Evolutionary conservation across 352 stramenopile species (phyloP).

Genomic region (Phytophthora idaei): DNA sequence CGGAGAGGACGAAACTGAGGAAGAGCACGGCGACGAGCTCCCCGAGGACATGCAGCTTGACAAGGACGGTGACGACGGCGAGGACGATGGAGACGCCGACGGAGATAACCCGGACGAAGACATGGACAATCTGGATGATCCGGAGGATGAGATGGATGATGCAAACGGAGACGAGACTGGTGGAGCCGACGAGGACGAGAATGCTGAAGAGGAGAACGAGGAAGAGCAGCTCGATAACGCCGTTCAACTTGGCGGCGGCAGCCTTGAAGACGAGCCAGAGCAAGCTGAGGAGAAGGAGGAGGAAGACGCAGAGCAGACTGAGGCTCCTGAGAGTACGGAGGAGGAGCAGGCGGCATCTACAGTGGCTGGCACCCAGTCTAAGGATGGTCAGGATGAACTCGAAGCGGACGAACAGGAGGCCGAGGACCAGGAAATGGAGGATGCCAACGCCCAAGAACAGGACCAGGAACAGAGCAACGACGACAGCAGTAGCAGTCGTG

Average conservation of each 20-base stretch:
- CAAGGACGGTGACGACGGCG: conserved; percentile 47
- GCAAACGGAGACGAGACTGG: conserved; percentile 40
- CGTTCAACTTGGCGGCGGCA: conserved; percentile 72
- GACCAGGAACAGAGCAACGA: conserved; percentile 55
- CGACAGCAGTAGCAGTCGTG: conserved; percentile 62
- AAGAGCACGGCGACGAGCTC: conserved; percentile 79
- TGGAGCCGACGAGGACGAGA: conserved; percentile 50
- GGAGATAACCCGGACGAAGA: conserved; percentile 53
- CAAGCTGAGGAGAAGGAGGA: conserved; percentile 64
- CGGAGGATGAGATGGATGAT: conserved; percentile 45
- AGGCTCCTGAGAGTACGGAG: conserved; percentile 42
- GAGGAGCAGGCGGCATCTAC: conserved; percentile 65
- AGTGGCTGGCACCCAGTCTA: conserved; percentile 78
- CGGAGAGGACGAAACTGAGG: conserved; percentile 56
- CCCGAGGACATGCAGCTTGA: conserved; percentile 89
- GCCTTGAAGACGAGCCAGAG: conserved; percentile 79
- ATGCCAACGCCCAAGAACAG: conserved; percentile 53
- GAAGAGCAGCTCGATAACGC: conserved; percentile 72
- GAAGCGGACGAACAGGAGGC: conserved; percentile 61
- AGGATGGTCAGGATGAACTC: conserved; percentile 81
- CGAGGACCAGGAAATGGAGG: conserved; percentile 52
- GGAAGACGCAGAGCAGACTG: conserved; percentile 65
- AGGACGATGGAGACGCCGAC: conserved; percentile 49
- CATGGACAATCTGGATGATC: conserved; percentile 65
- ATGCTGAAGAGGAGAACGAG: conserved; percentile 70